Evolutionary conservation across 2,329 filamentous ascomycete species (phyloP).

Genomic region (Colletotrichum cuscutae): DNA sequence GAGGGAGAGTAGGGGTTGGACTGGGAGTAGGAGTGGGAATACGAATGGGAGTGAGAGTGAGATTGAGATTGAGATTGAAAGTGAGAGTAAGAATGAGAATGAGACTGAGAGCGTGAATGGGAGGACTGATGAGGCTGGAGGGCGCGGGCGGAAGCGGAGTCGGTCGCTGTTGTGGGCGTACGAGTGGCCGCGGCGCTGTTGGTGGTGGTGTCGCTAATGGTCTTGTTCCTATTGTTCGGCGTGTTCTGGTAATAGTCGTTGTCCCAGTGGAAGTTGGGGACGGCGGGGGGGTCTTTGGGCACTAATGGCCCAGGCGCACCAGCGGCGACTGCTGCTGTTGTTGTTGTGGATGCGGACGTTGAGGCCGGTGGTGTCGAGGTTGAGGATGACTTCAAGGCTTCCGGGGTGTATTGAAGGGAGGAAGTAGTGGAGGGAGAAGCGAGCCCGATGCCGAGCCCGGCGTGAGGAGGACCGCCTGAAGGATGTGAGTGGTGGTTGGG

Average conservation of each 20-base stretch:
- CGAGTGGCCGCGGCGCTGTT: not conserved
- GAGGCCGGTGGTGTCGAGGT: not conserved
- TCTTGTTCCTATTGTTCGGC: not conserved
- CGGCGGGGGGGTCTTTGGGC: slow-evolving; percentile 30
- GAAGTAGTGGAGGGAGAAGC: slow-evolving; percentile 15
- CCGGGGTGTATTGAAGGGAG: slow-evolving; percentile 9
- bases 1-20: not conserved
- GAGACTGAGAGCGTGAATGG: not conserved
- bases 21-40: slow-evolving; percentile 2
- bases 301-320: slow-evolving; percentile 14
- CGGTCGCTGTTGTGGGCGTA: slow-evolving; percentile 1
- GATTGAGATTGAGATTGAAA: not conserved
- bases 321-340: not conserved
- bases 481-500: slow-evolving; percentile 2
- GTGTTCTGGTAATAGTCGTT: slow-evolving; percentile 15
- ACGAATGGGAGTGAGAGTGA: slow-evolving; percentile 2
- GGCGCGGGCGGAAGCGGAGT: slow-evolving; percentile 31
- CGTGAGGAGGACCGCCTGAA: not conserved
- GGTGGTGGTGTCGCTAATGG: not conserved
- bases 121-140: slow-evolving; percentile 23
- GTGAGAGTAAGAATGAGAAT: not conserved
- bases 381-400: not conserved
- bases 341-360: slow-evolving; percentile 1
- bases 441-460: not conserved
- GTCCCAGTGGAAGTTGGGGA: slow-evolving; percentile 31